Conservation (phyloP, 202 grass and related monocot genomes). For the Panicum virgatum region DNA sequence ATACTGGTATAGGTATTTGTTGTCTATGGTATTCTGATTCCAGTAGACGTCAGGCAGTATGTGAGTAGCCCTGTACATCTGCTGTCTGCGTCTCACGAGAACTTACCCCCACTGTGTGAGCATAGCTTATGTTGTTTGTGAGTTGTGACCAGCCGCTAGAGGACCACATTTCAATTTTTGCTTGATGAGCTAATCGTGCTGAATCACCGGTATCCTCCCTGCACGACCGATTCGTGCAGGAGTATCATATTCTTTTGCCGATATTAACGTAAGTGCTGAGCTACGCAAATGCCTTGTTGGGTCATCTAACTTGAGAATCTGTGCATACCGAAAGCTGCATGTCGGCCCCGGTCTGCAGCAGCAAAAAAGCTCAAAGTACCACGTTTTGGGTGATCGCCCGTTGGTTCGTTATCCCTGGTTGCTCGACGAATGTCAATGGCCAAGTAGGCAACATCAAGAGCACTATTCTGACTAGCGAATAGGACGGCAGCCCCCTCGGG, state of each 20-base stretch:
- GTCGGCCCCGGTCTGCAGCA: background rate
- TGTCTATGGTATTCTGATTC: background rate
- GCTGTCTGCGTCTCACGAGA: slow-evolving; percentile 32
- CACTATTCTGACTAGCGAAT: too few relatives aligned
- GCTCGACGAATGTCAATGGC: background rate
- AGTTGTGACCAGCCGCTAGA: slow-evolving; percentile 29
- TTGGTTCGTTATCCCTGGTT: background rate
- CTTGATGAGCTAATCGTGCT: background rate
- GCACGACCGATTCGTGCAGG: background rate
- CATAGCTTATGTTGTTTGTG: slow-evolving; percentile 28
- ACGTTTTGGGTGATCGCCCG: background rate
- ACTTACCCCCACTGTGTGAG: background rate
- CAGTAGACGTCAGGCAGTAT: slow-evolving; percentile 34
- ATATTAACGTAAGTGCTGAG: slow-evolving; percentile 13
- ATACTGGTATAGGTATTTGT: slow-evolving; percentile 39
- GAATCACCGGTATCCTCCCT: too few relatives aligned
- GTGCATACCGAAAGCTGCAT: background rate
- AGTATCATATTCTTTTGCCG: background rate
- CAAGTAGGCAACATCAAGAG: slow-evolving; percentile 1
- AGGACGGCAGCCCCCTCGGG: background rate
- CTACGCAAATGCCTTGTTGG: background rate
- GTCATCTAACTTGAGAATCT: background rate
- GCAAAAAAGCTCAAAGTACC: background rate
- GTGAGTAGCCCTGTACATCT: slow-evolving; percentile 58
- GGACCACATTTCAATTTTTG: slow-evolving; percentile 6